Percentiles rank a stretch among this genome's conserved stretches.
Evolutionary conservation across 1,284 basidiomycete species (phyloP).

Genomic region (Microbotryum intermedium): DNA sequence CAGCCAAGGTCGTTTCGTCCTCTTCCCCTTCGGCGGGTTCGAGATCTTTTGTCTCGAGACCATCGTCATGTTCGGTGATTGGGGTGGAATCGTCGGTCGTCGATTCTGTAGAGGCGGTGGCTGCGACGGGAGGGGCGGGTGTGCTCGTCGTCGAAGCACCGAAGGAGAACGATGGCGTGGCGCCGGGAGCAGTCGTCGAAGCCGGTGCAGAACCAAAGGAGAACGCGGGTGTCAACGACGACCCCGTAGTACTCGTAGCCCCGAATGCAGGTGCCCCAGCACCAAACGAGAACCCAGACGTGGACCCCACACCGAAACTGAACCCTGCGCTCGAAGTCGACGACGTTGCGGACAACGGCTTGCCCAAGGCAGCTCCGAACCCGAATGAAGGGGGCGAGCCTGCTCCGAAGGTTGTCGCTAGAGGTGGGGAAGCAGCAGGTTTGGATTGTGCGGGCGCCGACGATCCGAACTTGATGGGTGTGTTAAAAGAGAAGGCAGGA

Average conservation of each 20-base stretch:
- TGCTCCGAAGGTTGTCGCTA: conserved; percentile 17
- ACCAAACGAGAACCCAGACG: conserved; percentile 11
- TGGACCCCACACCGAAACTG: not conserved
- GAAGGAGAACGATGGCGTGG: not conserved
- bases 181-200: not conserved
- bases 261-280: not conserved
- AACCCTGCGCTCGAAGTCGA: not conserved
- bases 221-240: not conserved
- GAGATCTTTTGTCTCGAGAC: conserved; percentile 9
- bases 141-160: not conserved
- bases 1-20: conserved; percentile 13
- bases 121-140: not conserved
- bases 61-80: not conserved
- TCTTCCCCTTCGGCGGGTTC: conserved; percentile 26
- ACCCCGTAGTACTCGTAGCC: not conserved
- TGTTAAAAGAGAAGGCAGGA: not conserved
- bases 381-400: conserved; percentile 18
- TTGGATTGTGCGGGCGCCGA: not conserved
- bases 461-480: conserved; percentile 3
- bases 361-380: conserved; percentile 23
- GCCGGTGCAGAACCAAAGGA: not conserved
- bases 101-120: not conserved
- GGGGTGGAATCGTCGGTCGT: not conserved
- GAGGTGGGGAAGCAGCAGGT: conserved; percentile 11
- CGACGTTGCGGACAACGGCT: conserved; percentile 5